These are phyloP conservation scores for Claviceps sp. DNA, from an alignment of 2,329 filamentous ascomycete genomes.

Conservation along the genomic window DNA sequence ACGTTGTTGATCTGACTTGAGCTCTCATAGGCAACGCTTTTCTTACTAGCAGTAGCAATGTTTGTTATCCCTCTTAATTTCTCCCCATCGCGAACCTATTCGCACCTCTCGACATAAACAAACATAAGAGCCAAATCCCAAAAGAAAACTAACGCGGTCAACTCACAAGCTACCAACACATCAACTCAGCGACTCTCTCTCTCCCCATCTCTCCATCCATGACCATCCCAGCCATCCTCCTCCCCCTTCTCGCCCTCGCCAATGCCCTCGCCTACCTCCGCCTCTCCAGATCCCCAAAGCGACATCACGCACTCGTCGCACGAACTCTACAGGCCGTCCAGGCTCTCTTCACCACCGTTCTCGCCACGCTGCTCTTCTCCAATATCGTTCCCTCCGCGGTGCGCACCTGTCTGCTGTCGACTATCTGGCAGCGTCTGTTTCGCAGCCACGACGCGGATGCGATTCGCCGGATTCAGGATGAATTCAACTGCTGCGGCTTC, in stretches of 20 bases:
- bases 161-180: slow-evolving; percentile 2
- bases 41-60: neutral
- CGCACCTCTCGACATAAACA: no score
- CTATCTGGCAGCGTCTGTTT: slow-evolving; percentile 12
- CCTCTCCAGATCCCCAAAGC: neutral
- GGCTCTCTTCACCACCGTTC: slow-evolving; percentile 5
- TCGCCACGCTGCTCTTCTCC: slow-evolving; percentile 11
- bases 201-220: slow-evolving; percentile 2
- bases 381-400: slow-evolving; percentile 5
- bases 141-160: neutral
- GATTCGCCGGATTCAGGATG: slow-evolving; percentile 46
- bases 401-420: slow-evolving; percentile 9
- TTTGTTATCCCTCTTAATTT: neutral
- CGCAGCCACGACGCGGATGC: slow-evolving; percentile 28
- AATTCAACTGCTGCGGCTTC: slow-evolving; percentile 50
- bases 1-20: neutral
- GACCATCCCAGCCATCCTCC: slow-evolving; percentile 1
- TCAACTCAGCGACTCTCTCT: slow-evolving; percentile 1
- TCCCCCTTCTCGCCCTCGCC: neutral
- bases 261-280: neutral
- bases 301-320: neutral
- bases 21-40: neutral
- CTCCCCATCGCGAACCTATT: neutral
- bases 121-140: neutral
- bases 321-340: slow-evolving; percentile 4